These are phyloP conservation scores for Stemphylium vesicarium DNA, from an alignment of 2,329 filamentous ascomycete species.

Conservation along the genomic window DNA sequence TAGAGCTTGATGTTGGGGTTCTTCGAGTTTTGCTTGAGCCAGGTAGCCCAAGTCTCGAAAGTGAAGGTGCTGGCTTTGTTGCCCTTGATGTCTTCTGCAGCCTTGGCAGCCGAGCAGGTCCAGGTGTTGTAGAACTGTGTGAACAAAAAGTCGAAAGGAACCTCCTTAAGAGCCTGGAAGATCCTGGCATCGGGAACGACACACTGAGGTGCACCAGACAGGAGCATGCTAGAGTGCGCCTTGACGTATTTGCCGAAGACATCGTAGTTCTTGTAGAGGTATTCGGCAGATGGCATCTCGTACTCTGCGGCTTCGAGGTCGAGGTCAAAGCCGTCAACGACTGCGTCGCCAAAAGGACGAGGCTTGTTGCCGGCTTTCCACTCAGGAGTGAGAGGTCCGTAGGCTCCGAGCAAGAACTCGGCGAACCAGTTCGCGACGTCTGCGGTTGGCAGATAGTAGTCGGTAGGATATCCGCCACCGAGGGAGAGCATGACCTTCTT, in stretches of 20 bases:
- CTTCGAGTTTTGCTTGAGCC: conserved; percentile 49
- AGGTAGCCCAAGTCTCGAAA: conserved; percentile 52
- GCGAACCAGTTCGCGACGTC: conserved; percentile 55
- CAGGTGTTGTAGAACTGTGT: conserved; percentile 64
- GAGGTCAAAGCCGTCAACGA: conserved; percentile 61
- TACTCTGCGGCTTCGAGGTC: conserved; percentile 50
- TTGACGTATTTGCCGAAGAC: conserved; percentile 58
- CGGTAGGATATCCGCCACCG: conserved; percentile 51
- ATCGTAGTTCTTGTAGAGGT: conserved; percentile 52
- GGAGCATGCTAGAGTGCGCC: conserved; percentile 51
- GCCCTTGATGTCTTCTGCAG: conserved; percentile 30
- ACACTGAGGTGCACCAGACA: conserved; percentile 63
- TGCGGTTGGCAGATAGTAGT: conserved; percentile 53
- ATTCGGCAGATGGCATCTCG: conserved; percentile 27
- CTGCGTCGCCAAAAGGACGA: conserved; percentile 56
- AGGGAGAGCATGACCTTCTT: conserved; percentile 55
- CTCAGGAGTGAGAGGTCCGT: conserved; percentile 50
- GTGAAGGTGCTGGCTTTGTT: conserved; percentile 51
- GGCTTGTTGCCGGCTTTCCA: conserved; percentile 43
- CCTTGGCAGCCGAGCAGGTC: conserved; percentile 57
- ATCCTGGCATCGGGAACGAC: conserved; percentile 56
- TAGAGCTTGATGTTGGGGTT: conserved; percentile 58
- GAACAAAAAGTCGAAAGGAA: conserved; percentile 61
- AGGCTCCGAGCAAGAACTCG: conserved; percentile 58
- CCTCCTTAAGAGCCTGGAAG: conserved; percentile 51